Percentiles rank a stretch among this genome's conserved stretches.
These are phyloP conservation scores for Diaporthe longicolla DNA, from an alignment of 2,329 filamentous ascomycete species.

Conservation along the genomic window DNA sequence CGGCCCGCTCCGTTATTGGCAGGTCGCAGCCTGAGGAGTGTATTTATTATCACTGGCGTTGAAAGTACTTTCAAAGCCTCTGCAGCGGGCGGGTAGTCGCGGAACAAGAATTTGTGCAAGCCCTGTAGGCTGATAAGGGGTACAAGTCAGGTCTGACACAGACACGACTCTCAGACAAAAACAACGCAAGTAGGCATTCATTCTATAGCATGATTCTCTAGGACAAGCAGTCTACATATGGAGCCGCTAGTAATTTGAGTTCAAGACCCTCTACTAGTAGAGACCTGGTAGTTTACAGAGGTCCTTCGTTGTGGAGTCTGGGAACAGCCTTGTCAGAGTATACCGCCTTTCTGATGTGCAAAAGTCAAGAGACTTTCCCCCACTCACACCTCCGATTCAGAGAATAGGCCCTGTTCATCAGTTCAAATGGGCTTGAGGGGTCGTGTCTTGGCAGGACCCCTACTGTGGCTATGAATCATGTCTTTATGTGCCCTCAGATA, in stretches of 20 bases:
- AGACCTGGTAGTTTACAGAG: background rate
- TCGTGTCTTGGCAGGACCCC: conserved; percentile 4
- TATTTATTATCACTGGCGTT: background rate
- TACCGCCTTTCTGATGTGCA: background rate
- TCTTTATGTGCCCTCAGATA: background rate
- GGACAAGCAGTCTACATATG: background rate
- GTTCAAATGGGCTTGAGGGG: background rate
- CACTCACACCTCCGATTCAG: background rate
- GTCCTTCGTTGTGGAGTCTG: background rate
- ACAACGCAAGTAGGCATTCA: background rate
- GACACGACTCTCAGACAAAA: no score
- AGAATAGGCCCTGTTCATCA: background rate
- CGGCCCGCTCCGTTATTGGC: background rate
- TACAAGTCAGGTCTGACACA: background rate
- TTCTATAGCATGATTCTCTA: background rate
- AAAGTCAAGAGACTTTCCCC: background rate
- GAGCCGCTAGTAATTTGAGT: background rate
- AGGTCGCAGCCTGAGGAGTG: background rate
- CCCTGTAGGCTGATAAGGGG: background rate
- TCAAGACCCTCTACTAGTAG: background rate
- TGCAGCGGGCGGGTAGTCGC: no score
- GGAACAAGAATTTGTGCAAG: background rate
- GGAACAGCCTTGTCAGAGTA: background rate
- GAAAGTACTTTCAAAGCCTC: background rate
- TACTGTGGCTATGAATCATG: background rate